Base-by-base conservation (phyloP, 805 yeast species). In the Myxozyma neotropica region DNA sequence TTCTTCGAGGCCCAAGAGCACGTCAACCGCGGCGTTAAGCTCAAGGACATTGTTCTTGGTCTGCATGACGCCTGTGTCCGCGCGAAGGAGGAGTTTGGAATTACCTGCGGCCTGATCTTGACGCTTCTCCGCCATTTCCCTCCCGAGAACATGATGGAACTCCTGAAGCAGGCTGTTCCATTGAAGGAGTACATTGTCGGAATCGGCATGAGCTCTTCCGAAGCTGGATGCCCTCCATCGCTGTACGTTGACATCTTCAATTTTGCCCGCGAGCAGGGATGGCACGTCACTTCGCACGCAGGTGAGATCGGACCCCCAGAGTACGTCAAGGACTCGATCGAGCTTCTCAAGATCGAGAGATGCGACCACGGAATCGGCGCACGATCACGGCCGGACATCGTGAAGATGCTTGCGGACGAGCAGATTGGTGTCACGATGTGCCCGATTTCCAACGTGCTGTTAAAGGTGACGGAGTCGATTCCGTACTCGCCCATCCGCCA, bases 231-330 rank as follows among this genome's bases (percentile, higher is more conserved):
- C 74, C 93, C 92, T 15, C 93, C 96, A 10, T 78, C 81, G 52
- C 70, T 86, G 50, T 89, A 88, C 69, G 75, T 74, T 13, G 88
- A 86, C 50, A 85, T 90, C 71, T 89, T 85, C 71, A 67, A 73
- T 8, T 68, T 71, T 21, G 80, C 87, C 6, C 77, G 76, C 55
- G 74, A 76, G 24, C 83, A 86, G 24, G 74, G 81, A 24, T 80
- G 85, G 56, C 80, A 83, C 40, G 77, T 87, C 55, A 89, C 95
- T 38, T 93, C 96, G 1, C 96, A 89, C 69, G 95, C 94, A 1
- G 96, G 96, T 68, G 96, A 89, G 74, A 95, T 89, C 76, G 95
- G 93, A 54, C 89, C 86, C 64, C 84, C 89, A 43, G 80, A 82
- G n/a, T 87, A 77, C 66, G 88, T 88, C 27, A 59, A 74, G 8